Evolutionary conservation across 345 rosid species (phyloP).

Genomic region (Firmiana major): DNA sequence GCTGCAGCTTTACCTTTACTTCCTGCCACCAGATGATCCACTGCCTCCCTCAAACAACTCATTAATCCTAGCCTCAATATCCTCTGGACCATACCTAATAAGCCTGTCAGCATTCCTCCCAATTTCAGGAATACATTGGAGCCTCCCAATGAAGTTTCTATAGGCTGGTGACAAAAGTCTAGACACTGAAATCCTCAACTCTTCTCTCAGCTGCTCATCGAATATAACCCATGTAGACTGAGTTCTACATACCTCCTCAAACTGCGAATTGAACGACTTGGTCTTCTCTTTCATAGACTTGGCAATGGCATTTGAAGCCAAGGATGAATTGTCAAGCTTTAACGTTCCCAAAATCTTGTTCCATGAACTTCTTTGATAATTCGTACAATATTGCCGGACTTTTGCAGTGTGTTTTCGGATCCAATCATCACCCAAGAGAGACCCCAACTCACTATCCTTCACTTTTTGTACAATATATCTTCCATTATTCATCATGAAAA

Average conservation of each 20-base stretch:
- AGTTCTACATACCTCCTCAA: conserved; percentile 50
- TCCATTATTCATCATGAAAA: conserved; percentile 86
- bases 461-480: conserved; percentile 85
- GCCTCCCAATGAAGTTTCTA: conserved; percentile 48
- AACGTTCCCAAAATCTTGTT: conserved; percentile 52
- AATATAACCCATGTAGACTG: conserved; percentile 57
- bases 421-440: conserved; percentile 81
- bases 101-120: conserved; percentile 48
- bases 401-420: conserved; percentile 75
- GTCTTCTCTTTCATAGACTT: conserved; percentile 61
- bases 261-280: conserved; percentile 43
- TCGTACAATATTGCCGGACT: conserved; percentile 49
- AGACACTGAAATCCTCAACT: conserved; percentile 41
- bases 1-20: conserved; percentile 41
- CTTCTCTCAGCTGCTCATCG: conserved; percentile 72
- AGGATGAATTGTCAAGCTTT: conserved; percentile 43
- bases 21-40: conserved; percentile 42
- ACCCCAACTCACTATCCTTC: conserved; percentile 64
- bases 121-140: conserved; percentile 50
- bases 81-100: conserved; percentile 43
- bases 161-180: conserved; percentile 58
- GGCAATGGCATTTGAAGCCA: conserved; percentile 35
- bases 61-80: conserved; percentile 48
- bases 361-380: conserved; percentile 75
- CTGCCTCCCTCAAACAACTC: conserved; percentile 54